Evolutionary conservation across 225 moss, liverwort and hornwort genomes (phyloP).

Genomic region (Pseudisothecium myosuroides): DNA sequence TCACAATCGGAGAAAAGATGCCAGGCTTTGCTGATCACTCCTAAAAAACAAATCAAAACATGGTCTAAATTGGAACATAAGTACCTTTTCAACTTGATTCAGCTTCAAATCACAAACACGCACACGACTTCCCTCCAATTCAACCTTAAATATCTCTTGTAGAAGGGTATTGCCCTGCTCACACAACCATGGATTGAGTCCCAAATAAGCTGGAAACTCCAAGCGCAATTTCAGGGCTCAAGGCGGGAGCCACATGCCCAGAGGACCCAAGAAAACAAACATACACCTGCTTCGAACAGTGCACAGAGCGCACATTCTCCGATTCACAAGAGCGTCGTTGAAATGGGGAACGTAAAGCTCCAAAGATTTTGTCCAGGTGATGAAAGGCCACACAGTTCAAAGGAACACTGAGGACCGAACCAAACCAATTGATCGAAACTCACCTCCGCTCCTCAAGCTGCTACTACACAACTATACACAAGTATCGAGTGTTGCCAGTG

Average conservation of each 20-base stretch:
- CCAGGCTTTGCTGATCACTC: not conserved
- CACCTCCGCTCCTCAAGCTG: not conserved
- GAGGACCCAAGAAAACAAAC: not conserved
- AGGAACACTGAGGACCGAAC: not conserved
- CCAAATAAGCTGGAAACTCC: not conserved
- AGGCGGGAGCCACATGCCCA: not conserved
- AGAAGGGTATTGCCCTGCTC: slow-evolving; percentile 24
- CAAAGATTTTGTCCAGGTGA: not conserved
- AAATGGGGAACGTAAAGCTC: not conserved
- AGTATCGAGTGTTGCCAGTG: not conserved
- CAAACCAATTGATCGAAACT: not conserved
- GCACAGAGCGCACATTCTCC: not conserved
- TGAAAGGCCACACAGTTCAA: not conserved
- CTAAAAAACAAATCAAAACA: not conserved
- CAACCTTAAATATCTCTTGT: slow-evolving; percentile 28
- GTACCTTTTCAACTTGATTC: slow-evolving; percentile 25
- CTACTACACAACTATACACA: not conserved
- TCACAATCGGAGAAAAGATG: not conserved
- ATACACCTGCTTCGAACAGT: not conserved
- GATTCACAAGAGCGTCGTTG: not conserved
- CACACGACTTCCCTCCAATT: slow-evolving; percentile 15
- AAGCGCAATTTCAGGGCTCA: not conserved
- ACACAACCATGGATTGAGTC: not conserved
- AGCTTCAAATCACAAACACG: slow-evolving; percentile 16
- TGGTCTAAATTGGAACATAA: not conserved